phyloP scores from a whole-genome alignment of 228 moss, liverwort and hornwort genomes.

The Sphagnum fallax region DNA sequence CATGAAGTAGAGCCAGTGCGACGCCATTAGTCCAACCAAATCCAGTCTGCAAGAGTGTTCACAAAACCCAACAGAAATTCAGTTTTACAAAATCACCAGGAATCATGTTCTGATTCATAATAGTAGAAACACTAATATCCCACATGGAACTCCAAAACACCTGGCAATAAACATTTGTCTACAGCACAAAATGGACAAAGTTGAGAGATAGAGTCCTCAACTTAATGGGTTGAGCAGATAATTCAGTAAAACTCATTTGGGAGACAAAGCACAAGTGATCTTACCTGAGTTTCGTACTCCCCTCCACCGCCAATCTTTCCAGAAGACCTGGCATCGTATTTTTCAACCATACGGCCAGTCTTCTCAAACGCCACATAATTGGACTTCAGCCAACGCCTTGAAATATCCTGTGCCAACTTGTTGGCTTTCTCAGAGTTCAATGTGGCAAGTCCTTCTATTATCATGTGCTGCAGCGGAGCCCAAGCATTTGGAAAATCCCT shows the following conservation, averaged over 20 bases:
- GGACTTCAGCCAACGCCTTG: slow-evolving; percentile 56
- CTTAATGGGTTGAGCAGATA: too few species aligned
- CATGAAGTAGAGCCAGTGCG: slow-evolving; percentile 50
- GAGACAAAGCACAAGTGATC: too few species aligned
- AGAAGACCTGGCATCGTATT: slow-evolving; percentile 54
- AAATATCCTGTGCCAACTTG: slow-evolving; percentile 37
- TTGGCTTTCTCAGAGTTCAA: slow-evolving; percentile 28
- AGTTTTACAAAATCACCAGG: too few species aligned
- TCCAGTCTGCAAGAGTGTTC: slow-evolving; percentile 37
- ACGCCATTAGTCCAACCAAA: slow-evolving; percentile 86
- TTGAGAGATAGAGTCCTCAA: too few species aligned
- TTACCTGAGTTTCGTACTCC: slow-evolving; percentile 56
- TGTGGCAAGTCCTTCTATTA: slow-evolving; percentile 59
- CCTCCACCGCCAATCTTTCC: slow-evolving; percentile 62
- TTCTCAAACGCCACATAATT: slow-evolving; percentile 41
- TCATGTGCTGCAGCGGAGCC: slow-evolving; percentile 89
- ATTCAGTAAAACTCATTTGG: too few species aligned
- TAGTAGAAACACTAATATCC: too few species aligned
- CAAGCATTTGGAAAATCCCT: slow-evolving; percentile 90
- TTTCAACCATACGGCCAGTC: slow-evolving; percentile 73
- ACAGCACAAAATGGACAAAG: too few species aligned
- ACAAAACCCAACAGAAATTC: too few species aligned
- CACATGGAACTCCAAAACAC: too few species aligned
- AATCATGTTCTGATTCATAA: too few species aligned
- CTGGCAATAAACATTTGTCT: too few species aligned